Evolutionary conservation across 345 rosid species (phyloP).

Genomic region (Mercurialis annua): DNA sequence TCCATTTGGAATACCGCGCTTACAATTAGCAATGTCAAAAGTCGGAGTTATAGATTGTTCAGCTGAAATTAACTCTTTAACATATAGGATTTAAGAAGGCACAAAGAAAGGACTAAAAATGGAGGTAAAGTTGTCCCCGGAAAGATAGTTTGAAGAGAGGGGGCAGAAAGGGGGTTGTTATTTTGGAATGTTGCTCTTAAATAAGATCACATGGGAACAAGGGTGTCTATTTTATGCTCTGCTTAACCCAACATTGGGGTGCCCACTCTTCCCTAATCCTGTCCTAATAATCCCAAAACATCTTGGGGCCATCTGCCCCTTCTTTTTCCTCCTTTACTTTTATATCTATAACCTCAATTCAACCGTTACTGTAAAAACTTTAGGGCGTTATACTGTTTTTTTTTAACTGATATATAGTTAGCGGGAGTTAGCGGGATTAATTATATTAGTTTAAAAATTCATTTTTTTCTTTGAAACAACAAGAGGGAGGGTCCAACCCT

Average conservation of each 20-base stretch:
- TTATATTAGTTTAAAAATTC: too few species aligned
- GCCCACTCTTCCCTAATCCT: conserved; percentile 54
- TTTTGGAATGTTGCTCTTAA: conserved; percentile 73
- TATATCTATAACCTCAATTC: conserved; percentile 13
- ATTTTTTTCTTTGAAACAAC: too few species aligned
- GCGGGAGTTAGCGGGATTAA: too few species aligned
- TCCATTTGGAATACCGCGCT: too few species aligned
- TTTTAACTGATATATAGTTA: too few species aligned
- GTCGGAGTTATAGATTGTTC: too few species aligned
- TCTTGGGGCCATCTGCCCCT: conserved; percentile 48
- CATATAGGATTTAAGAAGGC: background rate
- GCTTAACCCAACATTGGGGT: conserved; percentile 50
- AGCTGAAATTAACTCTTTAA: too few species aligned
- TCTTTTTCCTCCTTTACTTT: conserved; percentile 27
- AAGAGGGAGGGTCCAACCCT: too few species aligned
- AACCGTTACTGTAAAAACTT: conserved; percentile 5
- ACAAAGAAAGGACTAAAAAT: background rate
- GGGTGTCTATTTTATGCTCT: conserved; percentile 54
- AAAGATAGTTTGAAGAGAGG: conserved; percentile 33
- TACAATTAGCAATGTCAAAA: too few species aligned
- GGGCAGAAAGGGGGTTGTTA: conserved; percentile 34
- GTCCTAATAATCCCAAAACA: conserved; percentile 71
- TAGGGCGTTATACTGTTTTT: background rate
- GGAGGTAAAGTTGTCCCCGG: conserved; percentile 23
- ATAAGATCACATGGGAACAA: conserved; percentile 82